phyloP scores from a whole-genome alignment of 305 asterid species.

The Andrographis paniculata region DNA sequence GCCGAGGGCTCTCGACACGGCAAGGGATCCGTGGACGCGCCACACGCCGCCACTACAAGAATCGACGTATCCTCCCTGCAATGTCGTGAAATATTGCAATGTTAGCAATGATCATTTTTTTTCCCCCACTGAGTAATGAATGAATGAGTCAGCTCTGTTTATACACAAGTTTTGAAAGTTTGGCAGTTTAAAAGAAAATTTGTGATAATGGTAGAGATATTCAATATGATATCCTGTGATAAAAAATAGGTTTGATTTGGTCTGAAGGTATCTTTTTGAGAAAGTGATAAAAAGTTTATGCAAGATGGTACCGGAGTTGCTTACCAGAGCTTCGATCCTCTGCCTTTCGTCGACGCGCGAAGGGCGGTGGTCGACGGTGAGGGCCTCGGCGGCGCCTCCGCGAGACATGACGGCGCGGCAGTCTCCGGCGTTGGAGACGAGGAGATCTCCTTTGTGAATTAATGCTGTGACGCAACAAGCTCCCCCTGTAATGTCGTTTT shows the following conservation, averaged over 20 bases:
- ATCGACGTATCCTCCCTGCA: constrained; percentile 69
- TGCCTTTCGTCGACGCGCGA: constrained; percentile 40
- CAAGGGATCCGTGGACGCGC: constrained; percentile 70
- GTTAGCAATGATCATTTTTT: too few relatives aligned
- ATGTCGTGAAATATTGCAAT: too few relatives aligned
- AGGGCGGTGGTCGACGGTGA: constrained; percentile 51
- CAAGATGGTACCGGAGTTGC: constrained; percentile 1
- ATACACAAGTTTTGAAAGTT: too few relatives aligned
- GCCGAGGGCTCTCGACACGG: constrained; percentile 63
- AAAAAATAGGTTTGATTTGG: too few relatives aligned
- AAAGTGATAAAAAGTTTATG: neutral
- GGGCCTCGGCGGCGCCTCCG: constrained; percentile 53
- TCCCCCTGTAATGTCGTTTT: constrained; percentile 39
- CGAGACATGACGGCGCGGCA: constrained; percentile 61
- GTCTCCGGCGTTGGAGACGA: constrained; percentile 66
- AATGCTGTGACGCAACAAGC: constrained; percentile 56
- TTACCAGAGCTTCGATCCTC: constrained; percentile 41
- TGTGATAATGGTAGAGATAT: too few relatives aligned
- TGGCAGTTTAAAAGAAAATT: too few relatives aligned
- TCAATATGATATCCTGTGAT: too few relatives aligned
- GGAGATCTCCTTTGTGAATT: constrained; percentile 38
- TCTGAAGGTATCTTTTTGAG: neutral
- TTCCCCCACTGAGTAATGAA: too few relatives aligned
- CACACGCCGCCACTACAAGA: constrained; percentile 51
- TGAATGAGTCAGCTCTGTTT: too few relatives aligned